phyloP scores from a whole-genome alignment of 257 asterid species.

The Paulownia fortunei region DNA sequence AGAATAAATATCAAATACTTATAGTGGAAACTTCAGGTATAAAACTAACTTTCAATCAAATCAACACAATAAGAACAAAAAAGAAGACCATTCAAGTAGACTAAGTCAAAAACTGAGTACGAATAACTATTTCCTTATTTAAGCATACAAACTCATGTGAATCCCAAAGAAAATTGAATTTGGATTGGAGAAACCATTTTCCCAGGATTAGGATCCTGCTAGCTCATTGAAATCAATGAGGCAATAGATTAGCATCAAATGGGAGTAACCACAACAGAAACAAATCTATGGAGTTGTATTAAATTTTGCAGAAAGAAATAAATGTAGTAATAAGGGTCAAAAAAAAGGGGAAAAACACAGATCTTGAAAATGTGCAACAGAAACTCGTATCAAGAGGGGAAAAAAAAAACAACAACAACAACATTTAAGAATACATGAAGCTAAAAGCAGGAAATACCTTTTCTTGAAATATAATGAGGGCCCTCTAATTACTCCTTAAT shows the following conservation, averaged over 20 bases:
- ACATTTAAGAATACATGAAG: conserved; percentile 34
- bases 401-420: conserved; percentile 10
- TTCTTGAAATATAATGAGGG: conserved; percentile 28
- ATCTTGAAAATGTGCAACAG: conserved; percentile 48
- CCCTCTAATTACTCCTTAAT: conserved; percentile 28
- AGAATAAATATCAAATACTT: conserved; percentile 3
- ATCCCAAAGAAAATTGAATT: neutral
- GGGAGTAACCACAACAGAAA: conserved; percentile 8
- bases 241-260: conserved; percentile 21
- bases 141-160: conserved; percentile 11
- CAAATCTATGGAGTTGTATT: neutral
- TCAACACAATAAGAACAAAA: neutral
- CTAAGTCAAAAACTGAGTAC: neutral
- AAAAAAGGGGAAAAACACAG: conserved; percentile 32
- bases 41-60: conserved; percentile 6
- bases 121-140: conserved; percentile 11
- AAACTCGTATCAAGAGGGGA: conserved; percentile 8
- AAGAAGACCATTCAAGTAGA: neutral
- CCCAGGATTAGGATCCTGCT: neutral
- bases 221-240: conserved; percentile 23
- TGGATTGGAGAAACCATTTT: conserved; percentile 6
- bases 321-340: neutral
- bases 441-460: conserved; percentile 43
- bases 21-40: neutral
- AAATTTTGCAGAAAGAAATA: neutral